Percentiles rank a stretch among this genome's conserved stretches.
Evolutionary conservation across 2,329 filamentous ascomycete species (phyloP).

Genomic region (Cercospora beticola): DNA sequence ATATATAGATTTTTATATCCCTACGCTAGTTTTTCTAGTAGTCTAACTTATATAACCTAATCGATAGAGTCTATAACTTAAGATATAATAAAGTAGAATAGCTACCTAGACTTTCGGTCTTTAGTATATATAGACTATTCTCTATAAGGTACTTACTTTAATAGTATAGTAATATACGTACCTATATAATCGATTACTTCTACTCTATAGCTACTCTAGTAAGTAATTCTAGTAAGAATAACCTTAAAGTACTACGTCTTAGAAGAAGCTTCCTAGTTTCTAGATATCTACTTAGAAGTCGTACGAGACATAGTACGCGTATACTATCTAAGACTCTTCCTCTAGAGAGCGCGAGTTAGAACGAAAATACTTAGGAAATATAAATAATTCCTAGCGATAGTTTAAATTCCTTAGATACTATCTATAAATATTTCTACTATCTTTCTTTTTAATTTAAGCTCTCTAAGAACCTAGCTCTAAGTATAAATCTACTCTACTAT

Average conservation of each 20-base stretch:
- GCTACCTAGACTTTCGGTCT: not conserved
- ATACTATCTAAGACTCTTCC: not conserved
- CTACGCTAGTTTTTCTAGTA: not conserved
- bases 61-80: not conserved
- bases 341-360: not conserved
- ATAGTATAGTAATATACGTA: not conserved
- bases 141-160: not conserved
- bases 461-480: not conserved
- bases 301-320: not conserved
- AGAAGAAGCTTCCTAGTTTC: not conserved
- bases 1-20: not conserved
- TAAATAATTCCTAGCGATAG: not conserved
- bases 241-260: not conserved
- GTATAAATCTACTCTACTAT: not conserved
- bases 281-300: not conserved
- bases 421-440: not conserved
- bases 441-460: not conserved
- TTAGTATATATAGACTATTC: not conserved
- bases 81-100: not conserved
- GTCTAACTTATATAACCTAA: not conserved
- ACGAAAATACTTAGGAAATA: not conserved
- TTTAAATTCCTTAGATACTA: not conserved
- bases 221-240: not conserved
- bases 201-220: not conserved
- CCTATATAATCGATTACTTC: not conserved